phyloP scores from a whole-genome alignment of 768 basidiomycete genomes.

The Leccinum boreale region DNA sequence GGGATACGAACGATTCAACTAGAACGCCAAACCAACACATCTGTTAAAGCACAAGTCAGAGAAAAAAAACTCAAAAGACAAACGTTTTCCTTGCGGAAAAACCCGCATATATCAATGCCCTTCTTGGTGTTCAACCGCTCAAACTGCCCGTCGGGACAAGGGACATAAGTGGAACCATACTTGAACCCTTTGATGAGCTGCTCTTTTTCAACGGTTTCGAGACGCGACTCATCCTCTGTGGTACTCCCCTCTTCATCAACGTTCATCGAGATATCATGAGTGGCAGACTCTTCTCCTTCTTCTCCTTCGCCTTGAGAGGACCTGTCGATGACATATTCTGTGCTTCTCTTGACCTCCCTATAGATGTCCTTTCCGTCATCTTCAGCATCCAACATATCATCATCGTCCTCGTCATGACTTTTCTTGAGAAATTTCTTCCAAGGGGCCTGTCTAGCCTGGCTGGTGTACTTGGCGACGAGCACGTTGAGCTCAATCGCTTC shows the following conservation, averaged over 20 bases:
- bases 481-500: conserved; percentile 74
- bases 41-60: not conserved
- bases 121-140: conserved; percentile 67
- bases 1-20: conserved; percentile 81
- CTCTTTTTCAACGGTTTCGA: conserved; percentile 69
- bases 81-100: conserved; percentile 71
- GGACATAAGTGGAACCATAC: conserved; percentile 86
- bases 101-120: conserved; percentile 87
- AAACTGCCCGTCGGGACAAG: conserved; percentile 84
- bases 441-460: conserved; percentile 60
- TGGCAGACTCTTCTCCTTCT: conserved; percentile 22
- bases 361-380: conserved; percentile 34
- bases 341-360: conserved; percentile 40
- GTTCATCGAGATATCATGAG: conserved; percentile 17
- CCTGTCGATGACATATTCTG: conserved; percentile 58
- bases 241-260: conserved; percentile 33
- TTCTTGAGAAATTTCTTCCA: conserved; percentile 59
- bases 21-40: conserved; percentile 1
- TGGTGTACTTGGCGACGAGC: conserved; percentile 78
- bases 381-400: conserved; percentile 25
- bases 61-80: conserved; percentile 12
- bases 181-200: conserved; percentile 80
- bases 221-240: conserved; percentile 33
- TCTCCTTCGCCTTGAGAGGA: conserved; percentile 34
- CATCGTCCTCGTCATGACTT: conserved; percentile 24